Evolutionary conservation across 2,329 filamentous ascomycete genomes (phyloP), one percentile per base, ranked within the genome.

Genomic region (Huntiella savannae): DNA sequence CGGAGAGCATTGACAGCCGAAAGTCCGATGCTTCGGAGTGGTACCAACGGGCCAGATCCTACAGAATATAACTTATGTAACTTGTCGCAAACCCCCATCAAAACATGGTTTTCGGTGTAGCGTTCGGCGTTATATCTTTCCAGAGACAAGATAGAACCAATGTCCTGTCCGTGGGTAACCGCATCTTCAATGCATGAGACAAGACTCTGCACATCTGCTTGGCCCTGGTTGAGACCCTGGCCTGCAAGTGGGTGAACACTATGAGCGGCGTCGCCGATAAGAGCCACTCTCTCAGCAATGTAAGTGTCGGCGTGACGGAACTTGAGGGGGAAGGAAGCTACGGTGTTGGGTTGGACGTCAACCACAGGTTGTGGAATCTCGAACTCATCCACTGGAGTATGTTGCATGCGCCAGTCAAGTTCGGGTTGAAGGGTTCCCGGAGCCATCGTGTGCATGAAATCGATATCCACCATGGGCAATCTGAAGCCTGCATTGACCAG

Each of bases 401-500:
- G 80, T 54, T 81, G 68, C 45, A 80, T 64, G 41, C 88, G 74
- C 91, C 91, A 96, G n/a, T 68, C 63, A 6, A 91, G 67, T 60
- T 96, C 88, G n/a, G 80, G 77, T 28, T 68, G 69, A 48, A 85
- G 77, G 0, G 69, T 70, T 0, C 62, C 58, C 41, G 60, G 50
- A 4, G 28, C 36, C 54, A 72, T 67, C 1, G 71, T 76, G 61
- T 93, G 80, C 68, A 96, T 77, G 62, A 83, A 96, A 36, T 73
- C 71, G 4, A 98, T 65, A 59, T 98, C 91, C 2, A 81, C 75
- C 12, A 80, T 71, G 49, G 72, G 71, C 13, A 98, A 70, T 10
- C 86, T 77, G 66, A 98, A 95, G 1, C 85, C 91, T 1, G 88
- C 86, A 58, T 98, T 96, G 53, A 98, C 82, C 71, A 88, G 80